Evolutionary conservation across 768 basidiomycete species (phyloP).

Genomic region (Dioszegia aurantiaca): DNA sequence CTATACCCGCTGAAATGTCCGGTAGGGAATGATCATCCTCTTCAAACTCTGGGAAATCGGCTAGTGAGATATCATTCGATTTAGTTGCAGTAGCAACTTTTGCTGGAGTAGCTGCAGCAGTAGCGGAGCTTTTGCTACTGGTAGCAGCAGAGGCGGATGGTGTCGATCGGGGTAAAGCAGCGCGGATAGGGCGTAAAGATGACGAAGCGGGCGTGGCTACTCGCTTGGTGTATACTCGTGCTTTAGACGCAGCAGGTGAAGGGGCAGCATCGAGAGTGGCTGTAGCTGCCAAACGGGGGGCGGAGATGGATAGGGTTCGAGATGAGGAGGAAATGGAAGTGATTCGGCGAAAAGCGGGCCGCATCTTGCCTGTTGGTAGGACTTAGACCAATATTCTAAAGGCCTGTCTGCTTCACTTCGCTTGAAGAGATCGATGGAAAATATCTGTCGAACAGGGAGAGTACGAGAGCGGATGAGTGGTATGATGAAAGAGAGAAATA

Average conservation of each 20-base stretch:
- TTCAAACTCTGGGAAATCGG: slow-evolving; percentile 19
- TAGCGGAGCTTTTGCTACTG: too few relatives aligned
- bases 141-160: neutral
- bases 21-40: slow-evolving; percentile 15
- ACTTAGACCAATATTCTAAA: too few relatives aligned
- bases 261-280: slow-evolving; percentile 9
- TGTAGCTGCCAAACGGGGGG: slow-evolving; percentile 7
- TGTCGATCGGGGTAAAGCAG: neutral
- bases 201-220: slow-evolving; percentile 1
- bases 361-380: neutral
- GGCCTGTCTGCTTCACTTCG: too few relatives aligned
- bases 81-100: neutral
- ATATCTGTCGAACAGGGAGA: too few relatives aligned
- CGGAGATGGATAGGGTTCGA: slow-evolving; percentile 2
- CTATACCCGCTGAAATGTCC: slow-evolving; percentile 21
- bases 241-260: neutral
- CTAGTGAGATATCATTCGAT: slow-evolving; percentile 4
- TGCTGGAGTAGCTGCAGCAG: too few relatives aligned
- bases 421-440: too few relatives aligned
- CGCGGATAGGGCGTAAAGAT: slow-evolving; percentile 7
- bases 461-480: neutral
- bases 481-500: neutral
- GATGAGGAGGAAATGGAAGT: neutral
- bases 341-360: neutral
- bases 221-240: neutral